Evolutionary conservation across 352 stramenopile species (phyloP), one percentile per base, ranked within the genome.

Genomic region (Globisporangium emineosum): DNA sequence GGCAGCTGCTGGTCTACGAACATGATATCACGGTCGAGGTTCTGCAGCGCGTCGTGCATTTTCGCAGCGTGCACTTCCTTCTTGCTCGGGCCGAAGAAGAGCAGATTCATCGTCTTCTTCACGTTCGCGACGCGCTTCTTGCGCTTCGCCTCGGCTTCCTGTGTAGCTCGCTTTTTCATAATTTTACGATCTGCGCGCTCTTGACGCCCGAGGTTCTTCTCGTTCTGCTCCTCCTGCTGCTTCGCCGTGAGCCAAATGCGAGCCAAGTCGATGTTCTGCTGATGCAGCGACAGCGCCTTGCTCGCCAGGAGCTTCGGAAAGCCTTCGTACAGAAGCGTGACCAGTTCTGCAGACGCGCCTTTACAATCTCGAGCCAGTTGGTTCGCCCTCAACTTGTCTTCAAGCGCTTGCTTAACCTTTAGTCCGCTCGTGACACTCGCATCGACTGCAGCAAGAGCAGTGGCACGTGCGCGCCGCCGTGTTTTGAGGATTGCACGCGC

Each of bases 1-100:
- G 32, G 21, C 23, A 54, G 21, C 7, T 53, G 40, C 27, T 62
- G 40, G 8, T 73, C 71, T 13, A 77, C 71, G 30, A 69, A 19
- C 30, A 51, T 27, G 67, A 79, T 71, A 60, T 82, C 71, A 32
- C 60, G 72, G 43, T 82, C 75, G 33, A 82, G 65, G 56, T 82
- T 78, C 62, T 56, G 55, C 35, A 82, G 47, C 1, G 75, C 71
- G 45, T 79, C 64, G 27, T 76, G 37, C 42, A 82, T 8, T 30
- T 63, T 64, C 12, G 62, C 55, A 0, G 66, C n/a, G 37, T 82
- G 75, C 8, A 52, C 63, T 21, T 78, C 71, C 29, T 71, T 64
- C 56, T 73, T 72, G 57, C 57, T 66, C 15, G 61, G 60, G 1
- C 71, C 67, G 10, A 78, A 35, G 0, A 76, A 30, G 2, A 76